Conservation (phyloP, 352 stramenopile genomes). For the Blastocystis sp. region DNA sequence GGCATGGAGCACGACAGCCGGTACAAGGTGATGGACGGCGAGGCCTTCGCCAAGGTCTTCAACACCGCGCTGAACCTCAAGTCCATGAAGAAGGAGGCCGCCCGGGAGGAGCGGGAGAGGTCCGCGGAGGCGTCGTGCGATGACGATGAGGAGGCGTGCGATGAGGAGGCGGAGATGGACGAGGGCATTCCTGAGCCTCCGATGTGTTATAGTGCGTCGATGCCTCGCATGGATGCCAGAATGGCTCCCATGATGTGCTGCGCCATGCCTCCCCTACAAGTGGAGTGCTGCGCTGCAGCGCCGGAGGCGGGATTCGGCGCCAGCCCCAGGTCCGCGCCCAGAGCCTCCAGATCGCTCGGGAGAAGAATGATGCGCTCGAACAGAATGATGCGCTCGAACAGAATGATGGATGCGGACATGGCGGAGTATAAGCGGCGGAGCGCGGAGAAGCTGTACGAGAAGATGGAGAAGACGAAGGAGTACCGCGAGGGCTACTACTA, state of each 20-base stretch:
- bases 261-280: no score
- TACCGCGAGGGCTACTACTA: constrained; percentile 69
- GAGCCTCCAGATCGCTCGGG: no score
- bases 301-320: no score
- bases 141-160: not conserved
- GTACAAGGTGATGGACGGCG: constrained; percentile 72
- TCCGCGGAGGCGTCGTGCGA: not conserved
- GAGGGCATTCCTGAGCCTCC: not conserved
- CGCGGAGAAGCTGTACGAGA: constrained; percentile 69
- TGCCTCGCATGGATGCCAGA: no score
- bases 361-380: not conserved
- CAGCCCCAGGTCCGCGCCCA: no score
- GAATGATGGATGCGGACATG: not conserved
- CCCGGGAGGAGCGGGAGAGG: constrained; percentile 34
- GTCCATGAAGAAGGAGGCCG: not conserved
- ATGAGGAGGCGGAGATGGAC: not conserved
- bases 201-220: no score
- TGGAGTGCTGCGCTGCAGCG: no score
- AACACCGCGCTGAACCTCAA: constrained; percentile 71
- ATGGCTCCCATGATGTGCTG: no score
- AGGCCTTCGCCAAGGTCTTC: constrained; percentile 72
- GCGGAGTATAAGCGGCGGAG: constrained; percentile 71
- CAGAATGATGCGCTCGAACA: not conserved
- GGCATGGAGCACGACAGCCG: constrained; percentile 71
- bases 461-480: constrained; percentile 66